phyloP scores from a whole-genome alignment of 1,284 basidiomycete species.

The Sanguinoderma infundibulare region DNA sequence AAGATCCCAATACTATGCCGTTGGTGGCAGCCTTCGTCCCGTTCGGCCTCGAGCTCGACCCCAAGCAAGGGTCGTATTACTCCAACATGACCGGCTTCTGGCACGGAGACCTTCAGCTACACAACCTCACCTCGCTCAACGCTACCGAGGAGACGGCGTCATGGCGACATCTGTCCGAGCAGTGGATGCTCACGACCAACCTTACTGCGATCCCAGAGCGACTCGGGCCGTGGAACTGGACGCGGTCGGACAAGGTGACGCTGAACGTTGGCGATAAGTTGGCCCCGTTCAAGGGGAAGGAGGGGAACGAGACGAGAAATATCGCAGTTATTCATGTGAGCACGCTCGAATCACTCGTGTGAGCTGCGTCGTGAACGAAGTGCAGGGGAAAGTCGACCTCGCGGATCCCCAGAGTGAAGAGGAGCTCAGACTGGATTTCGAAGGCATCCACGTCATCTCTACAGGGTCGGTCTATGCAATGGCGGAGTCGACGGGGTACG shows the following conservation, averaged over 20 bases:
- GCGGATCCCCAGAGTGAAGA: conserved; percentile 52
- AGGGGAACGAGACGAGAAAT: conserved; percentile 42
- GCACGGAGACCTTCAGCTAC: conserved; percentile 60
- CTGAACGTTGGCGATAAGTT: conserved; percentile 69
- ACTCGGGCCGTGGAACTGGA: conserved; percentile 73
- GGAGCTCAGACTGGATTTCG: conserved; percentile 70
- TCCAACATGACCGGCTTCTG: conserved; percentile 78
- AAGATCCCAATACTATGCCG: conserved; percentile 47
- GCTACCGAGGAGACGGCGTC: conserved; percentile 27
- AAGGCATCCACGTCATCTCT: conserved; percentile 78
- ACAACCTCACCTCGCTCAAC: conserved; percentile 62
- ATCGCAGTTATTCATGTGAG: conserved; percentile 70
- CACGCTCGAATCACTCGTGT: conserved; percentile 5
- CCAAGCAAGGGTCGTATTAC: conserved; percentile 62
- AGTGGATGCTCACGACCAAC: conserved; percentile 54
- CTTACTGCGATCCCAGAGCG: conserved; percentile 44
- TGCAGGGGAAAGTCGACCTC: conserved; percentile 73
- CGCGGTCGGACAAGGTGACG: conserved; percentile 59
- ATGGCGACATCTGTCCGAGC: conserved; percentile 56
- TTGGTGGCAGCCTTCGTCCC: conserved; percentile 57
- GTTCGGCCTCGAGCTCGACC: conserved; percentile 50
- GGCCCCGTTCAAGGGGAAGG: conserved; percentile 28
- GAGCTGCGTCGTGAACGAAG: neutral
- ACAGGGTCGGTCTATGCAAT: conserved; percentile 83
- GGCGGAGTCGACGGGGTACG: conserved; percentile 69